Evolutionary conservation across 2,329 filamentous ascomycete genomes (phyloP).

Genomic region (Passalora sequoiae): DNA sequence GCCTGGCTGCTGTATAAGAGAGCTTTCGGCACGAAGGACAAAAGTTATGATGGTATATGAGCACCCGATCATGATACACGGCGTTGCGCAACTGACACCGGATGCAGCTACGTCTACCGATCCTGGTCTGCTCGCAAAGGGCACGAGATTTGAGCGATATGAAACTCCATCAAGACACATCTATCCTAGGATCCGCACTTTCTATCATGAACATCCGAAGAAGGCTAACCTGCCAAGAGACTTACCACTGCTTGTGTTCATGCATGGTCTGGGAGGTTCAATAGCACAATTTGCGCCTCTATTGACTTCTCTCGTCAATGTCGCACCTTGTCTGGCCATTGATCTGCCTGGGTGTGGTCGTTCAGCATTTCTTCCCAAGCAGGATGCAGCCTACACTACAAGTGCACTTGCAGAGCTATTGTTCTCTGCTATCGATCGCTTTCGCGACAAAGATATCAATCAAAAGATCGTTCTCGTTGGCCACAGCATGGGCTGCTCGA

Average conservation of each 20-base stretch:
- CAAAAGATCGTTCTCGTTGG: constrained; percentile 77
- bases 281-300: constrained; percentile 81
- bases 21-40: not conserved
- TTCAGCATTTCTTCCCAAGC: constrained; percentile 65
- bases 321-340: constrained; percentile 78
- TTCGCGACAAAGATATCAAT: constrained; percentile 57
- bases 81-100: constrained; percentile 1
- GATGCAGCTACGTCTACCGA: constrained; percentile 49
- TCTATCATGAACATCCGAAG: constrained; percentile 77
- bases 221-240: constrained; percentile 70
- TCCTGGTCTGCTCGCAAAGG: constrained; percentile 71
- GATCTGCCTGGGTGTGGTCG: constrained; percentile 87
- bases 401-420: constrained; percentile 72
- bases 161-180: constrained; percentile 61
- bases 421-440: constrained; percentile 65
- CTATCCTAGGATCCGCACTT: constrained; percentile 74
- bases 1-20: constrained; percentile 2
- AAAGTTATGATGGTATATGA: constrained; percentile 11
- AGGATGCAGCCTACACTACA: constrained; percentile 74
- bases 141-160: constrained; percentile 67
- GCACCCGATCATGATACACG: not conserved
- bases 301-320: constrained; percentile 72
- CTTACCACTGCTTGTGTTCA: constrained; percentile 79
- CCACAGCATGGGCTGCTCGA: constrained; percentile 83
- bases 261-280: constrained; percentile 91